Evolutionary conservation across 768 basidiomycete species (phyloP).

Genomic region (Mycena polygramma): DNA sequence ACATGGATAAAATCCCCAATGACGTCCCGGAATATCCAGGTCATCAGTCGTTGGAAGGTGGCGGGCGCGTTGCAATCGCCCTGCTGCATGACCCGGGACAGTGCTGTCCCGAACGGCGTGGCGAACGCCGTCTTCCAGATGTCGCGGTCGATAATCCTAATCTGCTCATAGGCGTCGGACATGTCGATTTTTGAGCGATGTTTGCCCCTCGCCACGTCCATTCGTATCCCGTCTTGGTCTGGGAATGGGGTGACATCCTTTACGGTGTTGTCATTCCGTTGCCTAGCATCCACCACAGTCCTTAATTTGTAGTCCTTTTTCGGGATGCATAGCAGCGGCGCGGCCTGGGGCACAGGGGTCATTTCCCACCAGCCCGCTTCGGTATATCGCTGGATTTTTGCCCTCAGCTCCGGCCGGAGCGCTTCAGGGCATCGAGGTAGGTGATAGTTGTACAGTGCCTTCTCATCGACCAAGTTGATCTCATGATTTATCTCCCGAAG

Average conservation of each 20-base stretch:
- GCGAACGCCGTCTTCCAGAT: too few relatives aligned
- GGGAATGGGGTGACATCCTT: slow-evolving; percentile 48
- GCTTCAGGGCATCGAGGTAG: slow-evolving; percentile 45
- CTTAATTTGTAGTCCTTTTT: slow-evolving; percentile 47
- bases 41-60: slow-evolving; percentile 62
- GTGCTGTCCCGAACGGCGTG: not conserved
- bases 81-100: slow-evolving; percentile 21
- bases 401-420: slow-evolving; percentile 14
- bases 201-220: too few relatives aligned
- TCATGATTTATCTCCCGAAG: slow-evolving; percentile 31
- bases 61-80: slow-evolving; percentile 58
- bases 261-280: slow-evolving; percentile 56
- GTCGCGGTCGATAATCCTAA: slow-evolving; percentile 36
- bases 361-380: slow-evolving; percentile 31
- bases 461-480: slow-evolving; percentile 46
- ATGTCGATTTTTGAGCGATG: slow-evolving; percentile 43
- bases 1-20: slow-evolving; percentile 56
- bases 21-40: slow-evolving; percentile 50
- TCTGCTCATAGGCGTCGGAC: slow-evolving; percentile 51
- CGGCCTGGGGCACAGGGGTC: slow-evolving; percentile 33
- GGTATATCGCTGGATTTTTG: slow-evolving; percentile 13
- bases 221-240: too few relatives aligned
- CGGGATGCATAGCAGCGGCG: slow-evolving; percentile 42
- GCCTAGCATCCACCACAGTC: slow-evolving; percentile 49
- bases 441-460: slow-evolving; percentile 31